These are phyloP conservation scores for Zasmidium angulare DNA, from an alignment of 2,329 filamentous ascomycete genomes.

Conservation along the genomic window DNA sequence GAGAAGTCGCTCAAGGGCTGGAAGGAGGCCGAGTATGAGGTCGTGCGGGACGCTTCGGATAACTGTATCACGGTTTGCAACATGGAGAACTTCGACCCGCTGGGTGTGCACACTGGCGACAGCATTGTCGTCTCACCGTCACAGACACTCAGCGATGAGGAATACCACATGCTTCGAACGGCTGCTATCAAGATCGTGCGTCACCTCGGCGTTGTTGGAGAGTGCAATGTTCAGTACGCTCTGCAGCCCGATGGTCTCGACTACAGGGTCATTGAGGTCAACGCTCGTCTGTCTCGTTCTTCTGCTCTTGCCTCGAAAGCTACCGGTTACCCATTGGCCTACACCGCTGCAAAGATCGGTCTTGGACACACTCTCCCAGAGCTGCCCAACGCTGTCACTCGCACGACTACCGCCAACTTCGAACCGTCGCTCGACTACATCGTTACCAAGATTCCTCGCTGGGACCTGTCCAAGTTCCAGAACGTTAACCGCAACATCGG, in stretches of 20 bases:
- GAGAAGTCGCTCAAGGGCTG: constrained; percentile 99
- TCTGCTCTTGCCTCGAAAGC: constrained; percentile 97
- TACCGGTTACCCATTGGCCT: constrained; percentile 94
- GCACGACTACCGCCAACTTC: constrained; percentile 98
- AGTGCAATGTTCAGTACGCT: constrained; percentile 98
- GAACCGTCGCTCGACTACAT: constrained; percentile 97
- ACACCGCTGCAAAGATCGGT: constrained; percentile 97
- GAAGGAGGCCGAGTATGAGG: constrained; percentile 99
- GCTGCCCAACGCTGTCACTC: constrained; percentile 95
- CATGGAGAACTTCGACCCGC: constrained; percentile 98
- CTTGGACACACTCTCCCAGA: constrained; percentile 93
- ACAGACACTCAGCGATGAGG: constrained; percentile 95
- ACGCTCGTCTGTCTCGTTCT: constrained; percentile 95
- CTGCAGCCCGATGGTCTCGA: constrained; percentile 95
- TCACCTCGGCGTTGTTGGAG: constrained; percentile 93
- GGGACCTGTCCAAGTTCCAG: constrained; percentile 98
- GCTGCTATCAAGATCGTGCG: constrained; percentile 98
- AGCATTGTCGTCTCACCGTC: constrained; percentile 97
- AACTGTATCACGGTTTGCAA: constrained; percentile 99
- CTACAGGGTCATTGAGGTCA: constrained; percentile 98
- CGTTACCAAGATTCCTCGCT: constrained; percentile 96
- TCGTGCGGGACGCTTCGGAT: constrained; percentile 93
- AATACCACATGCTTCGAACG: constrained; percentile 98
- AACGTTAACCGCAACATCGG: constrained; percentile 97
- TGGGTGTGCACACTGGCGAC: constrained; percentile 97